Percentiles rank a stretch among this genome's conserved stretches.
Conservation (phyloP, 805 yeast genomes). For the Metschnikowia borealis region DNA sequence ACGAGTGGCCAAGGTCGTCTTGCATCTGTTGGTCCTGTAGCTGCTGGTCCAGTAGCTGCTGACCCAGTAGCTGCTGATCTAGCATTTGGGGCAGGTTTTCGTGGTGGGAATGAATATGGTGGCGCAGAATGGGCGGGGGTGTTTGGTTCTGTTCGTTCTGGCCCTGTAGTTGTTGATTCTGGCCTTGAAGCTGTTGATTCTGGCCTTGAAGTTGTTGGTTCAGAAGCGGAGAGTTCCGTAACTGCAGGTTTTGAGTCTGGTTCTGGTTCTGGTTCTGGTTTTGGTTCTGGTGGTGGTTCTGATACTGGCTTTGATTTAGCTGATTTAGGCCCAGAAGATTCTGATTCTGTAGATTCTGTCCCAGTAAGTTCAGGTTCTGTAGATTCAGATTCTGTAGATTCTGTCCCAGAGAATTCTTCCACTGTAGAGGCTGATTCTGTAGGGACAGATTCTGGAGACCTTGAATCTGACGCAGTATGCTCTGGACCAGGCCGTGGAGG, state of each 20-base stretch:
- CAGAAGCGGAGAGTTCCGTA: background rate
- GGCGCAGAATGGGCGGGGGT: background rate
- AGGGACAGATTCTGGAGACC: background rate
- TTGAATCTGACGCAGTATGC: background rate
- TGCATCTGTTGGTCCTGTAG: conserved; percentile 1
- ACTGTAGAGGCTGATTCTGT: background rate
- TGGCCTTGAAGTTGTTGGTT: background rate
- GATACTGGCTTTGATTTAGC: background rate
- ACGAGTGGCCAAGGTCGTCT: background rate
- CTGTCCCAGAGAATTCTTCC: background rate
- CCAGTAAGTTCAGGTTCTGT: background rate
- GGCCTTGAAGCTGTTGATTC: background rate
- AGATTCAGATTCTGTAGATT: background rate
- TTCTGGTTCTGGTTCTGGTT: background rate
- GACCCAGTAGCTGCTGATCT: conserved; percentile 1
- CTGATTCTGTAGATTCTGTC: background rate
- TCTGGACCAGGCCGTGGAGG: background rate
- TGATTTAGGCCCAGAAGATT: background rate
- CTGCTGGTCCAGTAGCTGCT: conserved; percentile 1
- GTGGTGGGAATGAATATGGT: background rate
- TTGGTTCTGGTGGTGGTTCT: background rate
- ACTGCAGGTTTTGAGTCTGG: background rate
- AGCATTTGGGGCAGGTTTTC: conserved; percentile 1
- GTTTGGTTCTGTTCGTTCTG: background rate
- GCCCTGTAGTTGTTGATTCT: background rate